Conservation (phyloP, 495 filamentous ascomycete species). For the Penicillium manginii region DNA sequence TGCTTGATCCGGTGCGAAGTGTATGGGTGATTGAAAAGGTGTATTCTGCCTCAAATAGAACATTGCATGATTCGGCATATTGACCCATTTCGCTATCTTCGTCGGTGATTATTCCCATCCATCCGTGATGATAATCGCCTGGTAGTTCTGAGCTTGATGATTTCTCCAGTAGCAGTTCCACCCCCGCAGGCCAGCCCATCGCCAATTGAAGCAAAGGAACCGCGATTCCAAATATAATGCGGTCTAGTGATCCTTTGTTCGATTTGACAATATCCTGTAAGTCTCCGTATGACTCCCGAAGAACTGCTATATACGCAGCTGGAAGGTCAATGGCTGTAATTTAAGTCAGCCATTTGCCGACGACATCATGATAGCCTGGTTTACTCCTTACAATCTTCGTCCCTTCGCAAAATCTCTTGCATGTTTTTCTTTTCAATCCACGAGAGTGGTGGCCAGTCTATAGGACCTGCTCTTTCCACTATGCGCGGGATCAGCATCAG, state of each 20-base stretch:
- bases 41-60: slow-evolving; percentile 3
- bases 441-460: not conserved
- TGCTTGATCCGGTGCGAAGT: too few species aligned
- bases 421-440: not conserved
- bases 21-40: not conserved
- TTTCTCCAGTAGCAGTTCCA: too few species aligned
- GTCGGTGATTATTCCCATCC: too few species aligned
- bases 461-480: not conserved
- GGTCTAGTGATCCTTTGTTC: not conserved
- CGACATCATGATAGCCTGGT: not conserved
- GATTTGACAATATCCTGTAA: not conserved
- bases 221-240: not conserved
- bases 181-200: not conserved
- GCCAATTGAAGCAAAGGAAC: not conserved
- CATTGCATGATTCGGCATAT: slow-evolving; percentile 2
- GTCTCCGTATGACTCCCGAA: not conserved
- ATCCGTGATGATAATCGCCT: too few species aligned
- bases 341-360: not conserved
- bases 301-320: not conserved
- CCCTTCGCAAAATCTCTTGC: not conserved
- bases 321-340: not conserved
- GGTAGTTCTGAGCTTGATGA: too few species aligned
- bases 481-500: not conserved
- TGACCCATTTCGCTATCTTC: not conserved
- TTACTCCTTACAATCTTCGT: not conserved